A percentile compares a stretch with the other conserved stretches of the same genome.
Evolutionary conservation across 768 basidiomycete genomes (phyloP).

Genomic region (Suillus ampliporus): DNA sequence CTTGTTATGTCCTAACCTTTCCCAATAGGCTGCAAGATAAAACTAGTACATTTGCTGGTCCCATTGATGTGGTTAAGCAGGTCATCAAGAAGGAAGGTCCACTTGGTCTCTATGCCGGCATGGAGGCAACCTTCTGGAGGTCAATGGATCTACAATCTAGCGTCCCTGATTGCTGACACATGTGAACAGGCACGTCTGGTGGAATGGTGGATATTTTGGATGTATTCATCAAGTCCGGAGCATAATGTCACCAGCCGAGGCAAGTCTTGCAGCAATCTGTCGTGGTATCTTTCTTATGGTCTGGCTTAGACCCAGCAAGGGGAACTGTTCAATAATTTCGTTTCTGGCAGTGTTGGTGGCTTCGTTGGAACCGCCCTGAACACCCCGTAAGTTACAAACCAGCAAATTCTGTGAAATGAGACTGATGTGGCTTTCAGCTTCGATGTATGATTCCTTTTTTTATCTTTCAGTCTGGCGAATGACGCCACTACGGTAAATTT

Average conservation of each 20-base stretch:
- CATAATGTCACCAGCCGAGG: conserved; percentile 86
- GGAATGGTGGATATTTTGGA: conserved; percentile 97
- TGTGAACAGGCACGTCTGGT: conserved; percentile 71
- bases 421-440: conserved; percentile 39
- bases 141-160: conserved; percentile 31
- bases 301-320: conserved; percentile 60
- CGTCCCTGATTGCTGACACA: conserved; percentile 2
- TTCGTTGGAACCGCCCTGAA: conserved; percentile 89
- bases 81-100: conserved; percentile 79
- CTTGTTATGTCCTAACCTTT: conserved; percentile 9
- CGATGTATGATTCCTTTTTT: conserved; percentile 43
- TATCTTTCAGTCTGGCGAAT: not conserved
- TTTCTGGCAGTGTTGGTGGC: conserved; percentile 90
- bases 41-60: conserved; percentile 86
- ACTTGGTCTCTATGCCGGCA: conserved; percentile 88
- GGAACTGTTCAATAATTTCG: conserved; percentile 87
- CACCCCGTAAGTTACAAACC: conserved; percentile 70
- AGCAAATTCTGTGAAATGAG: conserved; percentile 13
- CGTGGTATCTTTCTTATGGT: conserved; percentile 1
- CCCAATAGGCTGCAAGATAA: conserved; percentile 85
- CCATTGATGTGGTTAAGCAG: conserved; percentile 88
- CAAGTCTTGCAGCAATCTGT: conserved; percentile 38
- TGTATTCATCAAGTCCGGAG: conserved; percentile 85
- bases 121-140: conserved; percentile 99
- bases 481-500: conserved; percentile 4